Conservation (phyloP, 352 stramenopile genomes). For the Phytophthora meadii region DNA sequence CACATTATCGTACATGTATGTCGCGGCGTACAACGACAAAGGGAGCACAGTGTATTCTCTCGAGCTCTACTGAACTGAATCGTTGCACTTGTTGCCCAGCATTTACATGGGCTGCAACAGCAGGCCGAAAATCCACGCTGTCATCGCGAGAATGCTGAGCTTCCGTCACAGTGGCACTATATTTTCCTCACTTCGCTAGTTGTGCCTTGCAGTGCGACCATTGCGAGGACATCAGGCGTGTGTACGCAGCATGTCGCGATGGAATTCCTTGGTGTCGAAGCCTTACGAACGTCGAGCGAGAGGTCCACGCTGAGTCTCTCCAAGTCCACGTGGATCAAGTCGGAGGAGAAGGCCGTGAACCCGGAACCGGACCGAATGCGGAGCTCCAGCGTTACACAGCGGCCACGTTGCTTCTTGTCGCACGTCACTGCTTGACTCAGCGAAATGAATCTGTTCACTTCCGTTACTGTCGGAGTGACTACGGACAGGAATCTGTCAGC, state of each 20-base stretch:
- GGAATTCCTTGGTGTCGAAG: conserved; percentile 1
- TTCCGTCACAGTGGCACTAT: conserved; percentile 2
- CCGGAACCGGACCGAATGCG: conserved; percentile 9
- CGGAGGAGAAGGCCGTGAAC: not conserved
- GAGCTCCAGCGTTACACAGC: not conserved
- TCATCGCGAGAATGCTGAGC: conserved; percentile 24
- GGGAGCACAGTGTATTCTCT: no score
- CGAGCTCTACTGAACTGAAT: not conserved
- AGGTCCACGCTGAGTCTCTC: conserved; percentile 1
- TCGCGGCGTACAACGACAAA: no score
- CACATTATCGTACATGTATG: no score
- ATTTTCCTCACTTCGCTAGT: conserved; percentile 19
- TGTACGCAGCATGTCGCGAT: conserved; percentile 10
- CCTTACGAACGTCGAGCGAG: not conserved
- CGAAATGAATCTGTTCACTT: conserved; percentile 3
- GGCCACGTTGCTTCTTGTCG: not conserved
- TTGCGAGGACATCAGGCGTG: conserved; percentile 2
- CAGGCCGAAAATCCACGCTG: conserved; percentile 4
- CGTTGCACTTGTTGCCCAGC: conserved; percentile 18
- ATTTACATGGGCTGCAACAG: conserved; percentile 21
- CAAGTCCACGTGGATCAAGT: conserved; percentile 9
- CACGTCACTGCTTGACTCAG: conserved; percentile 8
- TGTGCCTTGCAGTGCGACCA: conserved; percentile 8
- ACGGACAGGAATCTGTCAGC: conserved; percentile 13
- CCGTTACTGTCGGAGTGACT: conserved; percentile 4